These are phyloP conservation scores for Diplodia sapinea DNA, from an alignment of 2,329 filamentous ascomycete species.

Conservation along the genomic window DNA sequence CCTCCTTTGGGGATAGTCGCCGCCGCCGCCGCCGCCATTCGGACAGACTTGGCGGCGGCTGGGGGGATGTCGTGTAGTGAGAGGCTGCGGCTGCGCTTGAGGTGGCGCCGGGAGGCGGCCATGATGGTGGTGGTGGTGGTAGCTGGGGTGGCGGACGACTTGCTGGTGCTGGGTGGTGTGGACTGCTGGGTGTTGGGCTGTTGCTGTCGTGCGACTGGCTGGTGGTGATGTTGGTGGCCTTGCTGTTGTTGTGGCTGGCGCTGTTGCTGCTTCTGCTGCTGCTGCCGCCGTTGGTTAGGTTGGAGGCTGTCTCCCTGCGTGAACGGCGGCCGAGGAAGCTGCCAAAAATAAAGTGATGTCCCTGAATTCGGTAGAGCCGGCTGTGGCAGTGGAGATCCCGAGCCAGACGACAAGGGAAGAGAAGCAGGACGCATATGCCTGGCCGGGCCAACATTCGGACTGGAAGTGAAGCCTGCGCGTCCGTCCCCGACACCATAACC, in stretches of 20 bases:
- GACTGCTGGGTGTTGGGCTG: not conserved
- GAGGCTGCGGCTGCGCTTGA: not conserved
- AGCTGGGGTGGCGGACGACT: not conserved
- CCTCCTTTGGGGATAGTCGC: too few species aligned
- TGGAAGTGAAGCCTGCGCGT: not conserved
- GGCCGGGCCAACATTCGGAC: too few species aligned
- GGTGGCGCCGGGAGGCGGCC: not conserved
- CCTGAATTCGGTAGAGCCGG: too few species aligned
- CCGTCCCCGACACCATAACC: not conserved
- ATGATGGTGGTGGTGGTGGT: not conserved
- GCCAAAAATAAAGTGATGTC: not conserved
- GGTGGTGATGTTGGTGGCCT: not conserved
- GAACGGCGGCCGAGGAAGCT: not conserved
- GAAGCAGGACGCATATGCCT: too few species aligned
- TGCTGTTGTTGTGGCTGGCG: not conserved
- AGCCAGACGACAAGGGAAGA: too few species aligned
- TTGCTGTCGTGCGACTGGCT: not conserved
- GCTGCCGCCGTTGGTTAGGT: not conserved
- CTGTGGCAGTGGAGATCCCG: not conserved
- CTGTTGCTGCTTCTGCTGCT: not conserved
- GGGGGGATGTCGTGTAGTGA: not conserved
- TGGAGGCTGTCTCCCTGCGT: not conserved
- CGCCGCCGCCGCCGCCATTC: not conserved
- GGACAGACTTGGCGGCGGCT: not conserved
- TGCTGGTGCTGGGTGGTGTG: not conserved